A percentile compares a stretch with the other conserved stretches of the same genome.
Conservation (phyloP, 768 basidiomycete genomes). For the Xerocomus spinulosus region DNA sequence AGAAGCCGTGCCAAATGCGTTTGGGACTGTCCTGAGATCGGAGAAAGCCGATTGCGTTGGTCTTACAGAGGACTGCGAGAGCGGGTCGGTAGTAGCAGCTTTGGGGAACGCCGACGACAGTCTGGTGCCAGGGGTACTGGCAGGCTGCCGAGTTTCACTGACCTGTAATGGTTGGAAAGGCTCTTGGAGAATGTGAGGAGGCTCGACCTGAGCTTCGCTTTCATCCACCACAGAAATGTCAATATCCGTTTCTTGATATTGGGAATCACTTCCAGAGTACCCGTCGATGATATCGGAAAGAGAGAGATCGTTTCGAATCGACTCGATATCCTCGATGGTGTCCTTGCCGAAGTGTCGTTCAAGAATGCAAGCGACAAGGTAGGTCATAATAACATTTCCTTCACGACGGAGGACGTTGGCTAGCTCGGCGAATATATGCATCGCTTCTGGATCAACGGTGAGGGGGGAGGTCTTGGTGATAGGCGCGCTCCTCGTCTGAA, state of each 20-base stretch:
- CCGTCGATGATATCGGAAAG: conserved; percentile 71
- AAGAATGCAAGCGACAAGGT: conserved; percentile 83
- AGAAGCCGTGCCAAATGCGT: conserved; percentile 30
- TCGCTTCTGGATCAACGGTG: conserved; percentile 58
- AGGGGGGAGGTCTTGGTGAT: conserved; percentile 65
- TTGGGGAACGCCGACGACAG: conserved; percentile 24
- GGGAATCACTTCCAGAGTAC: conserved; percentile 29
- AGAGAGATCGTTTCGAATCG: conserved; percentile 51
- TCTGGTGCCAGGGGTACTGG: conserved; percentile 28
- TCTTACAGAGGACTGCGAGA: conserved; percentile 12
- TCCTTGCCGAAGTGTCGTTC: conserved; percentile 83
- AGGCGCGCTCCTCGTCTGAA: conserved; percentile 74
- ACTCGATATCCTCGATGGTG: conserved; percentile 71
- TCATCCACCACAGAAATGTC: conserved; percentile 22
- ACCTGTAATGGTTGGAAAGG: conserved; percentile 19
- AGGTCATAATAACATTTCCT: conserved; percentile 68
- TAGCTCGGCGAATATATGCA: conserved; percentile 61
- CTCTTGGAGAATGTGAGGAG: background rate
- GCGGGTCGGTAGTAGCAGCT: conserved; percentile 5
- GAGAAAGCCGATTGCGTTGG: conserved; percentile 32
- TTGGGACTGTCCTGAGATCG: conserved; percentile 30
- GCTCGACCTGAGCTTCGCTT: conserved; percentile 17
- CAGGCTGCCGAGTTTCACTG: conserved; percentile 31
- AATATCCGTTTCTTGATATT: conserved; percentile 22
- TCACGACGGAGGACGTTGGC: conserved; percentile 60